Evolutionary conservation across 768 basidiomycete genomes (phyloP).

Genomic region (Holtermannia corniformis): DNA sequence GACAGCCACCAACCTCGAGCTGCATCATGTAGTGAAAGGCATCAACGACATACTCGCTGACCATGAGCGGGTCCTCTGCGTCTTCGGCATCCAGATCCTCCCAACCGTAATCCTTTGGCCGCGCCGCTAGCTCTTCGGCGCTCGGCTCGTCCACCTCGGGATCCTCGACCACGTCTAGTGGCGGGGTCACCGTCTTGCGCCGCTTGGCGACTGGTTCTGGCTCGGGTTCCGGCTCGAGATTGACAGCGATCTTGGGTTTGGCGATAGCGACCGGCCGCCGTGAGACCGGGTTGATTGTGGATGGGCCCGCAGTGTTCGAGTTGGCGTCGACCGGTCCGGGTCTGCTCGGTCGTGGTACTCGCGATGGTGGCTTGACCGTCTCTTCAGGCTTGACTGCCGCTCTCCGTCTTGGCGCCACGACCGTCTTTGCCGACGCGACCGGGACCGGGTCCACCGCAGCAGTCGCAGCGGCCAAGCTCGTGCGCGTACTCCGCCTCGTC

Average conservation of each 20-base stretch:
- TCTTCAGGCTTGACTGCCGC: not conserved
- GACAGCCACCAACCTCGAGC: conserved; percentile 58
- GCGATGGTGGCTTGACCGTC: not conserved
- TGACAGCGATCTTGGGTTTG: not conserved
- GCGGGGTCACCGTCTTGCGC: conserved; percentile 24
- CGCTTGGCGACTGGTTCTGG: conserved; percentile 22
- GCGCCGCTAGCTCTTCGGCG: conserved; percentile 46
- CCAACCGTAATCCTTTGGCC: conserved; percentile 56
- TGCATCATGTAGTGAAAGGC: conserved; percentile 85
- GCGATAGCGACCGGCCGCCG: not conserved
- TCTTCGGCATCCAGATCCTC: conserved; percentile 88
- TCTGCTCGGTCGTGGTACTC: not conserved
- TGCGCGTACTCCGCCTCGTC: not conserved
- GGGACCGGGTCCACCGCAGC: not conserved
- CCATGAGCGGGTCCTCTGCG: conserved; percentile 89
- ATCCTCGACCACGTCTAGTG: conserved; percentile 46
- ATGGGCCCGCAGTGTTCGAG: not conserved
- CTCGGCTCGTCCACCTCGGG: conserved; percentile 53
- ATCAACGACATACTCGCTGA: conserved; percentile 88
- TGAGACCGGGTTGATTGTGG: not conserved
- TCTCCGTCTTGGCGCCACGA: not conserved
- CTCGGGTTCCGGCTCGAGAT: not conserved
- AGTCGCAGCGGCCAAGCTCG: not conserved
- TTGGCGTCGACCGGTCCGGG: too few species aligned
- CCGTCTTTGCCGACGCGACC: not conserved